Evolutionary conservation across 352 stramenopile genomes (phyloP).

Genomic region (Blastocystis sp.): DNA sequence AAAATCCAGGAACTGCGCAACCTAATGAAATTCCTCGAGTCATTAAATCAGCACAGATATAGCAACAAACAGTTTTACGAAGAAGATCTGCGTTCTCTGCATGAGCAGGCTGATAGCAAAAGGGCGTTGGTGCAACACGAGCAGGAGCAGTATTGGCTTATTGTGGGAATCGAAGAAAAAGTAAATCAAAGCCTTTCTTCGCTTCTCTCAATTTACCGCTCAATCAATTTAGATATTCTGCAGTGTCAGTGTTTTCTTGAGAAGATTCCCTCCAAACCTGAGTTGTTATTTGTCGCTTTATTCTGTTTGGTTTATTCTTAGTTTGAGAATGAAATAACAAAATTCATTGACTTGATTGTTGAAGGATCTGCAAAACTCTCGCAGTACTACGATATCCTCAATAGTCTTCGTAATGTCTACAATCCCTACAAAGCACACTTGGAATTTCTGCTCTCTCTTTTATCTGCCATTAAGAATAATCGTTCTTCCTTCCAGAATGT

Average conservation of each 20-base stretch:
- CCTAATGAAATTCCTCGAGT: constrained; percentile 22
- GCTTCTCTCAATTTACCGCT: constrained; percentile 7
- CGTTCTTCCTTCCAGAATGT: neutral
- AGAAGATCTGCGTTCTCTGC: neutral
- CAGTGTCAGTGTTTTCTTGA: neutral
- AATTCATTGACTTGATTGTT: constrained; percentile 23
- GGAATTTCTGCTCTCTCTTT: neutral
- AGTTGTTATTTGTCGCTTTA: constrained; percentile 8
- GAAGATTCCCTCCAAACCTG: constrained; percentile 1
- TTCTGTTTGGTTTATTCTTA: neutral
- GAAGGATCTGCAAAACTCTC: neutral
- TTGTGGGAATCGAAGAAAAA: constrained; percentile 1
- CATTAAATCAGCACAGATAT: neutral
- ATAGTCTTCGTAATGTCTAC: neutral
- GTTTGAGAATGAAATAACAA: constrained; percentile 34
- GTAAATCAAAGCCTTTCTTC: neutral
- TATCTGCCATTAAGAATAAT: neutral
- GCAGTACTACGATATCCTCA: constrained; percentile 28
- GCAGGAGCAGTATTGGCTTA: neutral
- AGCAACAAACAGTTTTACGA: neutral
- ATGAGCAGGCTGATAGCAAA: neutral
- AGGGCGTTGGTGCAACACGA: neutral
- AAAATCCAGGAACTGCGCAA: constrained; percentile 38
- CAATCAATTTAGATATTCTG: constrained; percentile 39
- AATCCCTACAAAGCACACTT: neutral